phyloP scores from a whole-genome alignment of 164 flowering plant genomes.

The Amborella trichopoda region DNA sequence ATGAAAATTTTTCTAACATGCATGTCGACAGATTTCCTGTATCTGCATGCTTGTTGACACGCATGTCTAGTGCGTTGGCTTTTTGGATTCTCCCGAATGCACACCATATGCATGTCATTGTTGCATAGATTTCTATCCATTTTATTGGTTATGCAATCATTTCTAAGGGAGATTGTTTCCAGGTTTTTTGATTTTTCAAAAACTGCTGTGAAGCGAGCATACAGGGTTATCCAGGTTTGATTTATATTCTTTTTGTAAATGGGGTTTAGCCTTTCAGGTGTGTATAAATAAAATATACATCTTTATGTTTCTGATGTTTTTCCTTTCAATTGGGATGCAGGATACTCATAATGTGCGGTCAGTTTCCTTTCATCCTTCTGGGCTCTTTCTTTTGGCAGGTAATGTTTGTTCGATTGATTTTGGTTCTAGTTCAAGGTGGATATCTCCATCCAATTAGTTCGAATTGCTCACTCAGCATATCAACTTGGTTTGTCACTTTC shows the following conservation, averaged over 20 bases:
- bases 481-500: too few species aligned
- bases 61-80: too few species aligned
- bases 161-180: conserved; percentile 16
- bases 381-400: conserved; percentile 82
- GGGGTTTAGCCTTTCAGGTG: not conserved
- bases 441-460: too few species aligned
- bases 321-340: conserved; percentile 24
- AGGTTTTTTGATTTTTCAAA: conserved; percentile 90
- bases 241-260: not conserved
- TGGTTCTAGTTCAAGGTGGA: not conserved
- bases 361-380: conserved; percentile 83
- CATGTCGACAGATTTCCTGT: too few species aligned
- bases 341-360: conserved; percentile 90
- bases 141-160: too few species aligned
- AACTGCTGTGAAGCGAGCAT: conserved; percentile 69
- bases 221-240: conserved; percentile 67
- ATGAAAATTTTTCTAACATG: too few species aligned
- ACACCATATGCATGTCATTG: too few species aligned
- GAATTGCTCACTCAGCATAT: too few species aligned
- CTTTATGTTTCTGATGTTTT: not conserved
- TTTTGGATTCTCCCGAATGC: too few species aligned
- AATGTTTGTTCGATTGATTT: not conserved
- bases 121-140: too few species aligned
- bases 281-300: too few species aligned
- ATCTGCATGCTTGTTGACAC: too few species aligned